These are phyloP conservation scores for Lentinula guzmanii DNA, from an alignment of 768 basidiomycete species.

Conservation along the genomic window DNA sequence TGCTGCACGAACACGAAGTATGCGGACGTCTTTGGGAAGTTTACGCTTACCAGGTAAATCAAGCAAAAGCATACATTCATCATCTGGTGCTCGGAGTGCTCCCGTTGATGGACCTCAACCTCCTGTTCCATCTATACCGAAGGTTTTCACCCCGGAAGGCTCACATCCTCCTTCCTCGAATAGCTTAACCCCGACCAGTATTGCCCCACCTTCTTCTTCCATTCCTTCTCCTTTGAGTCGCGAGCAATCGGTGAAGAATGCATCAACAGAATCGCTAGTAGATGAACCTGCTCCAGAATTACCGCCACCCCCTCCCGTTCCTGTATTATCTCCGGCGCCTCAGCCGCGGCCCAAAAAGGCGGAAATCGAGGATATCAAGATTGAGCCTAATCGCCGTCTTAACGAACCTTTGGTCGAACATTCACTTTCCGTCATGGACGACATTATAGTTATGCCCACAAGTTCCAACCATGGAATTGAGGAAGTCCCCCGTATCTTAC, in stretches of 20 bases:
- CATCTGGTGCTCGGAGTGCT: slow-evolving; percentile 23
- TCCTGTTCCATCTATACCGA: slow-evolving; percentile 22
- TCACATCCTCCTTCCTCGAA: slow-evolving; percentile 11
- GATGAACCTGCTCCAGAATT: not conserved
- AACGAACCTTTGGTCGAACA: not conserved
- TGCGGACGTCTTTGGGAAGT: slow-evolving; percentile 59
- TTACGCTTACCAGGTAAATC: slow-evolving; percentile 47
- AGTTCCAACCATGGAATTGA: not conserved
- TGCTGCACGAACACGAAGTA: slow-evolving; percentile 62
- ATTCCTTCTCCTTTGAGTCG: slow-evolving; percentile 25
- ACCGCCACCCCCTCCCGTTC: not conserved
- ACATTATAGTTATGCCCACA: slow-evolving; percentile 1
- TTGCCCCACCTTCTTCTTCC: not conserved
- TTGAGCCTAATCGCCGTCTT: not conserved
- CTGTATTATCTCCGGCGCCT: not conserved
- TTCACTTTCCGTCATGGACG: slow-evolving; percentile 1
- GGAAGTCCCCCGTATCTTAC: not conserved
- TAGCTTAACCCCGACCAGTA: slow-evolving; percentile 3
- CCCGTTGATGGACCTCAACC: slow-evolving; percentile 16
- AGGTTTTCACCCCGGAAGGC: not conserved
- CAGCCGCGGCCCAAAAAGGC: not conserved
- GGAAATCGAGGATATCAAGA: not conserved
- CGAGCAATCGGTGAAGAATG: slow-evolving; percentile 12
- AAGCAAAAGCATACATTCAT: slow-evolving; percentile 12
- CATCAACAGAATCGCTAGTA: slow-evolving; percentile 1